Evolutionary conservation across 2,329 filamentous ascomycete genomes (phyloP), one percentile per base, ranked within the genome.

Genomic region (Colletotrichum salicis): DNA sequence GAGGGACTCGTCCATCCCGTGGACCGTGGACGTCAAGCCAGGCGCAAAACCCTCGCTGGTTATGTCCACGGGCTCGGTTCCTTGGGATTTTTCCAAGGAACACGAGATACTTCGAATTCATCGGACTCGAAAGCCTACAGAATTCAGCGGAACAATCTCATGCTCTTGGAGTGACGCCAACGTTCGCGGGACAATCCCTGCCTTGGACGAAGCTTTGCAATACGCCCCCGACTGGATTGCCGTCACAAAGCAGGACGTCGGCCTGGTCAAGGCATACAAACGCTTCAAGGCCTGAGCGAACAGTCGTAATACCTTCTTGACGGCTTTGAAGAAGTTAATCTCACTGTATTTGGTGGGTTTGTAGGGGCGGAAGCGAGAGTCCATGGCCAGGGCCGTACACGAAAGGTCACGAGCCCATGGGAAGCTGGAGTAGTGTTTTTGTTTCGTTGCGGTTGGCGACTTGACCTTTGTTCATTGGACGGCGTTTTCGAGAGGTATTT

Each of bases 81-180:
- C 7, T 3, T 6, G 19, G 37, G 7, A 41, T 5, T 2, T 10
- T 19, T 15, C 37, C 37, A 41, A 41, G 15, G 37, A 41, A 19
- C 76, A 74, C n/a, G 77, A 71, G 10, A 78, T 78, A 61, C 67
- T 78, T 6, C 58, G 66, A 77, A 19, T 78, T 77, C 48, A 76
- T 6, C 58, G 63, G 77, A 19, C 77, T 77, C 48, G 76, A 79
- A 64, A 81, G 80, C 15, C 22, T 77, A 71, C 37, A 64, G 79
- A 61, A 1, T 79, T 94, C 41, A 87, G 86, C 74, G 93, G 95
- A 1, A 87, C 84, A 41, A 90, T 95, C 1, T 87, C 92, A 19
- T 98, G 96, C 81, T 85, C 93, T 37, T 98, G 95, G 95, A 94
- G 92, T 77, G 96, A 99, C 83, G 91, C 89, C 56, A 98, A 98